These are phyloP conservation scores for Nannochloris sp. DNA, from an alignment of 139 green algal species.

Conservation along the genomic window DNA sequence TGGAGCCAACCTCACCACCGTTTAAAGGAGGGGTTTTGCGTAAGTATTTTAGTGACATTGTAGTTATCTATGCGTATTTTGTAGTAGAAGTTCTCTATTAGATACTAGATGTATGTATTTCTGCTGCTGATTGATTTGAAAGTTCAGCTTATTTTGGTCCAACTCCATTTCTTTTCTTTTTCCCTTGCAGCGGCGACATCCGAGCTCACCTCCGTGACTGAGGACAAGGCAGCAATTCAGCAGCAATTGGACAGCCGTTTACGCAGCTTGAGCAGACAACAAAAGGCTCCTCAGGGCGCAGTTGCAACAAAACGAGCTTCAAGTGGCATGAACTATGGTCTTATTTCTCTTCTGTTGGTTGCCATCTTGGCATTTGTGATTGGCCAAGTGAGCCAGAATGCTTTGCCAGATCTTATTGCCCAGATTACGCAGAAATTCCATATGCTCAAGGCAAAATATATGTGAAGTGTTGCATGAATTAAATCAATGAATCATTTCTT, in stretches of 20 bases:
- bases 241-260: too few relatives aligned
- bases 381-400: neutral
- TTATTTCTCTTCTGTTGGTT: conserved; percentile 35
- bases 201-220: too few relatives aligned
- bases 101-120: too few relatives aligned
- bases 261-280: neutral
- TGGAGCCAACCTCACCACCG: conserved; percentile 9
- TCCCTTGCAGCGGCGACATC: too few relatives aligned
- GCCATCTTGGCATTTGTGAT: conserved; percentile 45
- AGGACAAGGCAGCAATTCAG: too few relatives aligned
- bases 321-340: neutral
- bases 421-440: neutral
- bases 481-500: neutral
- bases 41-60: too few relatives aligned
- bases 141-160: too few relatives aligned
- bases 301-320: neutral
- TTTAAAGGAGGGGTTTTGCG: too few relatives aligned
- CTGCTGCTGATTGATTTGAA: too few relatives aligned
- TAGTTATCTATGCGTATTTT: too few relatives aligned
- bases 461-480: neutral
- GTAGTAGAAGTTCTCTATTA: too few relatives aligned
- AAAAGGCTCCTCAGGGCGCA: neutral
- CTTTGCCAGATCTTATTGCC: neutral
- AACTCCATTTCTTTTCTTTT: too few relatives aligned
- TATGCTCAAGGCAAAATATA: neutral